Evolutionary conservation across 441 rosid species (phyloP).

Genomic region (Gossypium gossypioides): DNA sequence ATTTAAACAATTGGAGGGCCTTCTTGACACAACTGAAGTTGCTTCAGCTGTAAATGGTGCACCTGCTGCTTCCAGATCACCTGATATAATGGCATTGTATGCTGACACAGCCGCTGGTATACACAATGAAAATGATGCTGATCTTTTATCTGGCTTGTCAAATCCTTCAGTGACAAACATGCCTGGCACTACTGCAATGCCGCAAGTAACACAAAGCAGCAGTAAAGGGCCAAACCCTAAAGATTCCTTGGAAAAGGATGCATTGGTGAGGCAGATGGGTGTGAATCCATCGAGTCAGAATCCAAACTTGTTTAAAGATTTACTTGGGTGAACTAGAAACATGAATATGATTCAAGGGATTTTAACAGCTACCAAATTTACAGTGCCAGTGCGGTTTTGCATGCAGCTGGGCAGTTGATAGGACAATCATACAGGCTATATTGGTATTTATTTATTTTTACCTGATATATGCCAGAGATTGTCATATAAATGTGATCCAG

Average conservation of each 20-base stretch:
- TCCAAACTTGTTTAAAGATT: slow-evolving; percentile 80
- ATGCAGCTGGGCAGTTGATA: not conserved
- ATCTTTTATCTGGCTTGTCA: slow-evolving; percentile 37
- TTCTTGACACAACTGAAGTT: slow-evolving; percentile 46
- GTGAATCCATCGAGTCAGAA: slow-evolving; percentile 78
- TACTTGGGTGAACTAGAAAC: slow-evolving; percentile 46
- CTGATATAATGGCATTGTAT: slow-evolving; percentile 49
- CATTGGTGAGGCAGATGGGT: slow-evolving; percentile 92
- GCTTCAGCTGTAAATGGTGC: slow-evolving; percentile 23
- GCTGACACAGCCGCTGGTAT: slow-evolving; percentile 34
- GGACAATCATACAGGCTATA: not conserved
- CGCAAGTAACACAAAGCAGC: slow-evolving; percentile 15
- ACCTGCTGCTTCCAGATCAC: slow-evolving; percentile 20
- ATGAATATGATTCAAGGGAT: not conserved
- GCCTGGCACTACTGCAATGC: slow-evolving; percentile 20
- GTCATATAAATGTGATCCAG: not conserved
- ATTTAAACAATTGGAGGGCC: slow-evolving; percentile 78
- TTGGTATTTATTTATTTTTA: not conserved
- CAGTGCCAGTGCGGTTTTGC: not conserved
- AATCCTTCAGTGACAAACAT: slow-evolving; percentile 18
- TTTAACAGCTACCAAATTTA: not conserved
- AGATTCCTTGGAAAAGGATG: slow-evolving; percentile 80
- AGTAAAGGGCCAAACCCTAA: slow-evolving; percentile 65
- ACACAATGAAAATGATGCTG: slow-evolving; percentile 20
- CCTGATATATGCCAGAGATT: not conserved